These are phyloP conservation scores for Pestalotiopsis fici DNA, from an alignment of 2,329 filamentous ascomycete species.

Conservation along the genomic window DNA sequence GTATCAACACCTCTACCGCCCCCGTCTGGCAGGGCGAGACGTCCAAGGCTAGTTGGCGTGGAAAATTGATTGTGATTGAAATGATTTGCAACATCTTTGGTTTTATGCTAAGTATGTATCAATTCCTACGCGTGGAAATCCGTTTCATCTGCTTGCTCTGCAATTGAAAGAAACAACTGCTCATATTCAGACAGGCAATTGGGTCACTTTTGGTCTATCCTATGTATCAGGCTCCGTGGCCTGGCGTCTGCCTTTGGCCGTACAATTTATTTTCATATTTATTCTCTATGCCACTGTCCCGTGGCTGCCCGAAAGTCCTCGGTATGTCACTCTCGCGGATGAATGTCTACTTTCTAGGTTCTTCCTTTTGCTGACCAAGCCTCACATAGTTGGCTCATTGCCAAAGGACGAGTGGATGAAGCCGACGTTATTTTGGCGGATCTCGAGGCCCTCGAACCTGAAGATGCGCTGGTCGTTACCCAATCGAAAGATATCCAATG, in stretches of 20 bases:
- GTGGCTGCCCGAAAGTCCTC: slow-evolving; percentile 34
- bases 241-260: slow-evolving; percentile 46
- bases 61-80: slow-evolving; percentile 32
- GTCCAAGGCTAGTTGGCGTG: slow-evolving; percentile 29
- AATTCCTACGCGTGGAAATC: no score
- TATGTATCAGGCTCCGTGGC: slow-evolving; percentile 32
- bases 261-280: slow-evolving; percentile 45
- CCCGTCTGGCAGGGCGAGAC: slow-evolving; percentile 41
- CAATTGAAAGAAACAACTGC: background rate
- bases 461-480: slow-evolving; percentile 23
- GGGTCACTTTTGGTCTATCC: slow-evolving; percentile 41
- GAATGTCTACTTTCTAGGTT: background rate
- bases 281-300: slow-evolving; percentile 28
- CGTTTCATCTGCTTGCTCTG: no score
- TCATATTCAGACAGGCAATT: slow-evolving; percentile 28
- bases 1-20: slow-evolving; percentile 37
- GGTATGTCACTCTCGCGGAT: slow-evolving; percentile 15
- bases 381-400: slow-evolving; percentile 24
- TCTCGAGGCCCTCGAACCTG: slow-evolving; percentile 21
- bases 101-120: slow-evolving; percentile 23
- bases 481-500: slow-evolving; percentile 30
- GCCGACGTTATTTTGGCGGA: slow-evolving; percentile 29
- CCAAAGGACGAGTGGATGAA: slow-evolving; percentile 26
- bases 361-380: background rate
- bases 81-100: slow-evolving; percentile 32